Evolutionary conservation across 1,139 yeast species (phyloP).

Genomic region (Candida sp.): DNA sequence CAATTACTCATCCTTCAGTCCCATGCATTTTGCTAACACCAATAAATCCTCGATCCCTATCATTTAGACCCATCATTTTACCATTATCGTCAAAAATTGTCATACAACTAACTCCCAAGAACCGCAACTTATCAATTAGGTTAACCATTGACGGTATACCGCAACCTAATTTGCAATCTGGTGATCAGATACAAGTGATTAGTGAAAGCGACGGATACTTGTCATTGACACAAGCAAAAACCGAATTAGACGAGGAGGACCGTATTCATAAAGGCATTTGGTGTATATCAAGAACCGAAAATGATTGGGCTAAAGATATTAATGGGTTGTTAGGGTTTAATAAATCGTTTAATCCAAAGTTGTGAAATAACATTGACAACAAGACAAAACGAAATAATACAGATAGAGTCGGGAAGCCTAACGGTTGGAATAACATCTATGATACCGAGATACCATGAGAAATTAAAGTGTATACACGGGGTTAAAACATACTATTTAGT

Average conservation of each 20-base stretch:
- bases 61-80: constrained; percentile 80
- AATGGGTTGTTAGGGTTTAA: constrained; percentile 89
- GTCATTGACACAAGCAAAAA: constrained; percentile 6
- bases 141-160: constrained; percentile 80
- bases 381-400: too few relatives aligned
- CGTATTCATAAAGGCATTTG: constrained; percentile 71
- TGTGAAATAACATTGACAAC: not conserved
- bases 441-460: too few relatives aligned
- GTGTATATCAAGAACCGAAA: constrained; percentile 79
- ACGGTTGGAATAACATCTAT: too few relatives aligned
- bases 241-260: constrained; percentile 12
- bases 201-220: constrained; percentile 44
- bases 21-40: constrained; percentile 83
- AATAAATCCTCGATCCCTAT: constrained; percentile 83
- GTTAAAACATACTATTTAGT: too few relatives aligned
- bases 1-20: constrained; percentile 87
- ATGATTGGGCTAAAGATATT: constrained; percentile 90
- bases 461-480: too few relatives aligned
- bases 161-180: constrained; percentile 63
- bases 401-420: too few relatives aligned
- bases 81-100: constrained; percentile 72
- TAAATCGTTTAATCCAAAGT: constrained; percentile 49
- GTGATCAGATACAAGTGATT: constrained; percentile 75
- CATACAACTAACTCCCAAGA: constrained; percentile 56
- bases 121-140: constrained; percentile 43